Evolutionary conservation across 169 alveolate genomes (phyloP).

Genomic region (Babesia microti): DNA sequence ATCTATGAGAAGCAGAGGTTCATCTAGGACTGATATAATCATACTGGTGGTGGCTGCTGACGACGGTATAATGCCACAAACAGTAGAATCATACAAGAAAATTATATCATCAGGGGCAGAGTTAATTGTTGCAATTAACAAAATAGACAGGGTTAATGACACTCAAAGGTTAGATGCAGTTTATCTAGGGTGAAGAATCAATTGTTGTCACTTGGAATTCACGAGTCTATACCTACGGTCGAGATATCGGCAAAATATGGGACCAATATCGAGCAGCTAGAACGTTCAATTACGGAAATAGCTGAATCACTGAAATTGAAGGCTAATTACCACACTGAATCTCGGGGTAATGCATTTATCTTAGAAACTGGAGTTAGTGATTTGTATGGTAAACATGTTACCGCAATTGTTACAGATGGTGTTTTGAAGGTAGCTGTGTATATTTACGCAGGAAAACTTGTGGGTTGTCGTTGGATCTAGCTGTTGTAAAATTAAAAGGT

Average conservation of each 20-base stretch:
- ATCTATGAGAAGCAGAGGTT: conserved; percentile 83
- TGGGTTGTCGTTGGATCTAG: conserved; percentile 10
- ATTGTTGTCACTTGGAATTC: conserved; percentile 3
- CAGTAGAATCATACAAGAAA: conserved; percentile 77
- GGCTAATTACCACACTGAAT: conserved; percentile 37
- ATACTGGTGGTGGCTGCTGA: conserved; percentile 86
- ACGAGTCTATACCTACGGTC: conserved; percentile 60
- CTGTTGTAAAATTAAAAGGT: conserved; percentile 31
- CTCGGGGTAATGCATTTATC: conserved; percentile 48
- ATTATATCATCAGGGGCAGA: conserved; percentile 60
- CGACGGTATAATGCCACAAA: conserved; percentile 88
- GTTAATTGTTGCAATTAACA: conserved; percentile 78
- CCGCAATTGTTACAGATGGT: conserved; percentile 50
- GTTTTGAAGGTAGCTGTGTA: conserved; percentile 24
- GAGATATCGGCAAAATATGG: conserved; percentile 74
- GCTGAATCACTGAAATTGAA: conserved; percentile 56
- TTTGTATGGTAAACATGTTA: conserved; percentile 43
- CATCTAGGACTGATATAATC: conserved; percentile 83
- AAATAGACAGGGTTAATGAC: conserved; percentile 65
- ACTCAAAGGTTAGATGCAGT: conserved; percentile 39
- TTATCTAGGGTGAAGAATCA: conserved; percentile 5
- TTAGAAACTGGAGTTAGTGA: conserved; percentile 51
- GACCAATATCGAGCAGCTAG: conserved; percentile 59
- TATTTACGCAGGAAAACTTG: too few species aligned
- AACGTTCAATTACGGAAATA: conserved; percentile 50